phyloP scores from a whole-genome alignment of 305 asterid genomes.

The Solanum chacoense region DNA sequence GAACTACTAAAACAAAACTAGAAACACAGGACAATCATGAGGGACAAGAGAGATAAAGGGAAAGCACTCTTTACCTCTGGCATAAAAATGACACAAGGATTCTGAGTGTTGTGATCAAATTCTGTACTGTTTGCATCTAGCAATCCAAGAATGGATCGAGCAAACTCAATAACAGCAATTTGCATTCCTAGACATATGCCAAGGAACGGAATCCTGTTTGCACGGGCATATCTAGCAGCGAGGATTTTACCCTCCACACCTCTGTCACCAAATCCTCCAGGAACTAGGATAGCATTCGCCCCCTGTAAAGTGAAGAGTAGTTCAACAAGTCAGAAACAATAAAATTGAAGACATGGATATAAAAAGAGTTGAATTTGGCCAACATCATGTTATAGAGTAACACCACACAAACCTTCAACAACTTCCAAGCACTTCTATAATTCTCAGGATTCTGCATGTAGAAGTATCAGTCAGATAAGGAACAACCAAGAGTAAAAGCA shows the following conservation, averaged over 20 bases:
- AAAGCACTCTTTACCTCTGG: conserved; percentile 57
- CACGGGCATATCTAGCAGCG: conserved; percentile 94
- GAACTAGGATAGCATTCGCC: conserved; percentile 79
- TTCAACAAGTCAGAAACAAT: conserved; percentile 8
- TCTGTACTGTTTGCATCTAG: conserved; percentile 80
- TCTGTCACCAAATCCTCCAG: conserved; percentile 98
- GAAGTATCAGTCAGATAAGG: background rate
- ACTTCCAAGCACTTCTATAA: conserved; percentile 66
- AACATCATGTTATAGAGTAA: background rate
- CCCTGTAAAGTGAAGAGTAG: conserved; percentile 37
- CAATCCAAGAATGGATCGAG: conserved; percentile 70
- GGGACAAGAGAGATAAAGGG: background rate
- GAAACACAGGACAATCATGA: background rate
- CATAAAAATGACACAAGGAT: conserved; percentile 86
- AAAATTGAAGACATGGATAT: background rate
- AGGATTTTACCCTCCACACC: conserved; percentile 94
- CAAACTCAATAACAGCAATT: conserved; percentile 77
- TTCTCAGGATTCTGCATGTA: conserved; percentile 58
- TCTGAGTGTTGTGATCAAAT: conserved; percentile 53
- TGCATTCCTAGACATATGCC: conserved; percentile 98
- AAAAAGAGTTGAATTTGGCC: background rate
- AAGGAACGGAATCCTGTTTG: conserved; percentile 69
- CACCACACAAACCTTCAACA: conserved; percentile 48
- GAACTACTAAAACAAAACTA: background rate
- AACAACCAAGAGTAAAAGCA: background rate